Evolutionary conservation across 257 asterid species (phyloP).

Genomic region (Lavandula angustifolia): DNA sequence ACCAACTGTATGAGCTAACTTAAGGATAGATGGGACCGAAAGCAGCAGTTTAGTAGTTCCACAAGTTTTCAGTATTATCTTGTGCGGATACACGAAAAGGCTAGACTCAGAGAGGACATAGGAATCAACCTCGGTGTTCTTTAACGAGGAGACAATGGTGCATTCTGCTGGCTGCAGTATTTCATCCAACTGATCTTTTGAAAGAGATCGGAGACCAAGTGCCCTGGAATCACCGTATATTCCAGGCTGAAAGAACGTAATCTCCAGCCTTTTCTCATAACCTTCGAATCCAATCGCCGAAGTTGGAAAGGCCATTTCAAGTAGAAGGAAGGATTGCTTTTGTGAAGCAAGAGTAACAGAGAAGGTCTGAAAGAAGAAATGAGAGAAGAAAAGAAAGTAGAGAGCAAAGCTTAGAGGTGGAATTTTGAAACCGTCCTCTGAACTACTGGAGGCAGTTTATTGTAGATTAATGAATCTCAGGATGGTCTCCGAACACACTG

Average conservation of each 20-base stretch:
- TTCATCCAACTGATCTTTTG: slow-evolving; percentile 40
- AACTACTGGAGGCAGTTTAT: slow-evolving; percentile 34
- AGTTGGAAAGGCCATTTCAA: slow-evolving; percentile 28
- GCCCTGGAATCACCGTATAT: slow-evolving; percentile 26
- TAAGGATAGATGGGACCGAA: slow-evolving; percentile 17
- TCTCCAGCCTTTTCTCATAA: slow-evolving; percentile 58
- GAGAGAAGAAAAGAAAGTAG: neutral
- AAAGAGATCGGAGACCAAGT: slow-evolving; percentile 39
- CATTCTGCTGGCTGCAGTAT: slow-evolving; percentile 42
- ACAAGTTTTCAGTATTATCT: slow-evolving; percentile 40
- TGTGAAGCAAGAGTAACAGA: slow-evolving; percentile 16
- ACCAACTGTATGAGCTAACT: slow-evolving; percentile 10
- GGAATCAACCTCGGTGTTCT: slow-evolving; percentile 41
- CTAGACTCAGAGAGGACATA: slow-evolving; percentile 66
- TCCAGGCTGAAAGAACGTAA: slow-evolving; percentile 36
- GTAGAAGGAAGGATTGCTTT: neutral
- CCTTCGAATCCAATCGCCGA: slow-evolving; percentile 52
- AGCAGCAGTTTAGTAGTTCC: slow-evolving; percentile 22
- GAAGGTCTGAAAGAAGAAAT: slow-evolving; percentile 15
- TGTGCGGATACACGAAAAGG: slow-evolving; percentile 57
- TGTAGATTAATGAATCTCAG: slow-evolving; percentile 28
- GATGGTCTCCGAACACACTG: slow-evolving; percentile 48
- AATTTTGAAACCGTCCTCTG: slow-evolving; percentile 19
- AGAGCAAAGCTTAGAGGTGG: neutral
- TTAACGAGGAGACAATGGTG: slow-evolving; percentile 40